phyloP scores from a whole-genome alignment of 2,329 filamentous ascomycete species.

The Colletotrichum tanaceti region DNA sequence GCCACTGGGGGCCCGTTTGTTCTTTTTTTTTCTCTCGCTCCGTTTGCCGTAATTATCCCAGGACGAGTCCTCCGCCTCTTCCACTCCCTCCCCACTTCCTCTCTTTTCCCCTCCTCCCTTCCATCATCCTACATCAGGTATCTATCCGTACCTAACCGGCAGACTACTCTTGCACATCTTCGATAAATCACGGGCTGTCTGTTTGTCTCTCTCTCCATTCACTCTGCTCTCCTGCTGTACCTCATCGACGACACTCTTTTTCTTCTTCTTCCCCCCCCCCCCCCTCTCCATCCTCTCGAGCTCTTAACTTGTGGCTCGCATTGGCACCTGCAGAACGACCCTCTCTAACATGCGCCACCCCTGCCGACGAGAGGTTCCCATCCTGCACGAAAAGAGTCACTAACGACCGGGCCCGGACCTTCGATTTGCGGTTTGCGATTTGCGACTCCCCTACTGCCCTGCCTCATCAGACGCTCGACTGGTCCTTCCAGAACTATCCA shows the following conservation, averaged over 20 bases:
- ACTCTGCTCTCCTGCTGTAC: conserved; percentile 8
- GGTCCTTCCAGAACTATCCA: conserved; percentile 36
- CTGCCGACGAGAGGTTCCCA: conserved; percentile 29
- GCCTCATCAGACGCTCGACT: not conserved
- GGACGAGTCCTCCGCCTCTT: not conserved
- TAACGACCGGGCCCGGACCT: conserved; percentile 32
- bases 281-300: conserved; percentile 4
- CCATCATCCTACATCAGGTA: not conserved
- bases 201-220: not conserved
- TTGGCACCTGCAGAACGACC: conserved; percentile 26
- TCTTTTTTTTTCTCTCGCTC: not conserved
- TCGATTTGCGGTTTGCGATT: not conserved
- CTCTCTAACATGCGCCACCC: conserved; percentile 35
- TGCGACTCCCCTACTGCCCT: not conserved
- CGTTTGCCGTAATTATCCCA: conserved; percentile 17
- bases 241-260: conserved; percentile 12
- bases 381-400: conserved; percentile 35
- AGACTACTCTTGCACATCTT: too few relatives aligned
- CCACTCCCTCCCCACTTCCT: conserved; percentile 11
- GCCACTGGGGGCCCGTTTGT: conserved; percentile 8
- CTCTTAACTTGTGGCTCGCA: conserved; percentile 15
- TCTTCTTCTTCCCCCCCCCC: not conserved
- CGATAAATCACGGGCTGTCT: not conserved
- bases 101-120: conserved; percentile 1
- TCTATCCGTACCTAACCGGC: too few relatives aligned